Evolutionary conservation across 176 grass and related monocot species (phyloP), one percentile per base, ranked within the genome.

Genomic region (Hsuehochloa calcarea): DNA sequence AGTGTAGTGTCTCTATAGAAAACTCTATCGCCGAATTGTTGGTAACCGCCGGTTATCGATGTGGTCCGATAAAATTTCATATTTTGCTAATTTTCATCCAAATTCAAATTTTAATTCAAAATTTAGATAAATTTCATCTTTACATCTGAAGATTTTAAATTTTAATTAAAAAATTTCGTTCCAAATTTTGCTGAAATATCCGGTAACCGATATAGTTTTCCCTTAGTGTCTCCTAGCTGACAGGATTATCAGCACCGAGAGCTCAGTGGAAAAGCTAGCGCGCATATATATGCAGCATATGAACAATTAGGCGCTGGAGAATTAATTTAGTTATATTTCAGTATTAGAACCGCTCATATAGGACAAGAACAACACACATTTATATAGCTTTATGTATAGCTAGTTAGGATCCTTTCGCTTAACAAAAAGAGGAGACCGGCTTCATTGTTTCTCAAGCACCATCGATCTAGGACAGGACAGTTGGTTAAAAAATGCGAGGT

Each of bases 171-270:
- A 34, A 3, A 2, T 2, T 34, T 34, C 2, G 31, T 34, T 3
- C 31, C 0, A 34, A 34, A 34, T 34, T 34, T 34, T 2, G 3
- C 31, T 2, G 31, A 34, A 34, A 34, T 34, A 3, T 34, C 31
- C 31, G 1, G 2, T 34, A 3, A 34, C 2, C 31, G 31, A 2
- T 34, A 1, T 34, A 34, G 31, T 34, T 34, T 34, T 1, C 2
- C 1, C 1, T 34, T 0, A 58, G 79, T 87, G 84, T 87, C 68
- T 87, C 47, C 67, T 83, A 73, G 84, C 60, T 84, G 84, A 90
- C 47, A 73, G 38, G 80, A 73, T 49, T 29, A 72, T 55, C 72
- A 72, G 37, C 84, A 90, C 74, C 60, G 68, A 83, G 67, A 82
- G 67, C 84, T 87, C 66, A 68, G 80, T 87, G 80, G 79, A 43